Base-by-base conservation (phyloP, 768 basidiomycete species). In the Pisolithus tinctorius region DNA sequence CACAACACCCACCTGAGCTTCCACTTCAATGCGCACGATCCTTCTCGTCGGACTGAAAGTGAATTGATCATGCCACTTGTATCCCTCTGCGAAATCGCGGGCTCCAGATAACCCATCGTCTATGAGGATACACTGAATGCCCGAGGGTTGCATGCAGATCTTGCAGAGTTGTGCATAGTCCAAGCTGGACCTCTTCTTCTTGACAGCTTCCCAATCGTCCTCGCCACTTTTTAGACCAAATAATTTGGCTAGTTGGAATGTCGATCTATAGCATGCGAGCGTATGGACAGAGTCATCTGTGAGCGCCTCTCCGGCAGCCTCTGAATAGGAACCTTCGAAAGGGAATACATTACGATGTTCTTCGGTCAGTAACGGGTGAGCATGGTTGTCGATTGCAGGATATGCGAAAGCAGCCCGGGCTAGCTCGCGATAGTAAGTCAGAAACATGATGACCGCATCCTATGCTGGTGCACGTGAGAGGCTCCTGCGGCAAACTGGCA, bases 381-480 rank as follows among this genome's bases (percentile, higher is more conserved):
- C 84, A 60, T 90, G 88, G 63, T 89, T 88, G 69, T 90, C 87
- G 61, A 87, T 85, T 0, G 79, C 80, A 17, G 83, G 84, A 46
- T 71, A 76, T 25, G 50, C 23, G 27, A 67, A 56, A 25, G 55
- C 54, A 20, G 49, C 46, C 26, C 47, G 29, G 40, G 51, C 58
- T 39, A 68, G 58, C 7, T 62, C 46, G 4, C 50, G 54, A 30
- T 51, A 57, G 52, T 44, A 44, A 4, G 14, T 14, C 5, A 7
- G 43, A 27, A 23, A 47, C 43, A 45, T 45, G 43, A 27, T 42
- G 25, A 11, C 41, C 7, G 8, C 16, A 16, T 8, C 20, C 20
- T 20, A 20, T 20, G 20, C 20, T 20, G 20, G 20, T 20, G 20
- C 20, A 20, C 20, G 20, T 20, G 20, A 20, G 20, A 20, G 20